Evolutionary conservation across 805 yeast genomes (phyloP).

Genomic region (Ogataea neopini): DNA sequence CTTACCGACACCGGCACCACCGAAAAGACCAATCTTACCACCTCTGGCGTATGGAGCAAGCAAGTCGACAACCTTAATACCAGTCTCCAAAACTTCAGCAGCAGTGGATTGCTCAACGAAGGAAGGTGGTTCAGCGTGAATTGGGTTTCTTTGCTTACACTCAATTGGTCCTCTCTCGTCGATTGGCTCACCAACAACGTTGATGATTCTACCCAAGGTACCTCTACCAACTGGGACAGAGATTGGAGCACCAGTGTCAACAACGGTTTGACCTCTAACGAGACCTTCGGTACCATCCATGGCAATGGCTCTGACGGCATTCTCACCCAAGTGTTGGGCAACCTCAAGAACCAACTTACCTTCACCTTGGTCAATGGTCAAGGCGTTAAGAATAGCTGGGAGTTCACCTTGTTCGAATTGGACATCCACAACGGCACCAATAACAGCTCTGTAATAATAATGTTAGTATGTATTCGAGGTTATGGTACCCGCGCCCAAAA

Average conservation of each 20-base stretch:
- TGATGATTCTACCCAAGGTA: constrained; percentile 97
- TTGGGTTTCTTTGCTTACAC: constrained; percentile 91
- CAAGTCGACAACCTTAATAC: constrained; percentile 99
- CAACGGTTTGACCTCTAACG: constrained; percentile 91
- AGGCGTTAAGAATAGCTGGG: constrained; percentile 97
- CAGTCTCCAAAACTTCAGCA: constrained; percentile 98
- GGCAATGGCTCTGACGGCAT: constrained; percentile 99
- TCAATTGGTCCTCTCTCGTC: constrained; percentile 99
- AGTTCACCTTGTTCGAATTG: constrained; percentile 97
- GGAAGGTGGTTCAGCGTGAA: constrained; percentile 97
- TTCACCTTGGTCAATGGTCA: constrained; percentile 79
- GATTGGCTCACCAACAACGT: constrained; percentile 99
- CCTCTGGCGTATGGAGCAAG: constrained; percentile 99
- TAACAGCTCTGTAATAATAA: constrained; percentile 69
- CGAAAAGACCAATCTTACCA: constrained; percentile 99
- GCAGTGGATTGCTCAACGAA: constrained; percentile 96
- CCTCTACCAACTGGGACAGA: constrained; percentile 99
- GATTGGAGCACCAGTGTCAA: constrained; percentile 97
- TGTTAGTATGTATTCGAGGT: constrained; percentile 29
- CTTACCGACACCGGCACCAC: constrained; percentile 99
- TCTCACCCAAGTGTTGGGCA: constrained; percentile 99
- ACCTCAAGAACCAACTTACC: constrained; percentile 87
- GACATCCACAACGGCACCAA: constrained; percentile 99
- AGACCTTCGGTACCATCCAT: constrained; percentile 99
- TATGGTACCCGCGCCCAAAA: constrained; percentile 26